Evolutionary conservation across 2,329 filamentous ascomycete species (phyloP).

Genomic region (Fusarium fracticaudum): DNA sequence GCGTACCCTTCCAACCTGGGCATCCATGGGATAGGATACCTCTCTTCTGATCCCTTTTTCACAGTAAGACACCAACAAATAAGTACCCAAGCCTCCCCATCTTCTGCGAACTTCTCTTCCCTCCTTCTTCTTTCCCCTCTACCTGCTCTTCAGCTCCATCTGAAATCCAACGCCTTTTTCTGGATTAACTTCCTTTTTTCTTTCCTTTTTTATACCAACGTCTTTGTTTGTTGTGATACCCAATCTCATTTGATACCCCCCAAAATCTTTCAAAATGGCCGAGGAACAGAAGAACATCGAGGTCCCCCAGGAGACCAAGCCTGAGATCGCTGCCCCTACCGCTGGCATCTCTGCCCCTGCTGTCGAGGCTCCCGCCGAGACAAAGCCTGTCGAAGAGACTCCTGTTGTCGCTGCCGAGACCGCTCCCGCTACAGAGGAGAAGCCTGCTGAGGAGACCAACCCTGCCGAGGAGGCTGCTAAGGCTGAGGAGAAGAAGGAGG

Average conservation of each 20-base stretch:
- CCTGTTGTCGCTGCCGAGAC: conserved; percentile 48
- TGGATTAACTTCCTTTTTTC: conserved; percentile 49
- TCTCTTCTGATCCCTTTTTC: conserved; percentile 20
- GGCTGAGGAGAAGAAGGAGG: conserved; percentile 57
- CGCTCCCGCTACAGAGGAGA: conserved; percentile 52
- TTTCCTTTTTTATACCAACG: conserved; percentile 52
- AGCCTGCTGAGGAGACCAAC: conserved; percentile 55
- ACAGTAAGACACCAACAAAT: conserved; percentile 46
- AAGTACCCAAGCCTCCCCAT: conserved; percentile 54
- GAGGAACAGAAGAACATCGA: conserved; percentile 77
- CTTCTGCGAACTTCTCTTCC: conserved; percentile 30
- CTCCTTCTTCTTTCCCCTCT: conserved; percentile 48
- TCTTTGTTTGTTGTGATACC: conserved; percentile 64
- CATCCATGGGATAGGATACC: background rate
- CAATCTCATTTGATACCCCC: conserved; percentile 53
- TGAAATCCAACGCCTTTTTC: conserved; percentile 46
- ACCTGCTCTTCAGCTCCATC: conserved; percentile 47
- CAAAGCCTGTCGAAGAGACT: conserved; percentile 53
- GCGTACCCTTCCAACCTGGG: background rate
- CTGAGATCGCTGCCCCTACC: conserved; percentile 41
- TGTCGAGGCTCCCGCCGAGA: conserved; percentile 47
- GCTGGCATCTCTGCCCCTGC: conserved; percentile 44
- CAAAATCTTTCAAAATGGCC: conserved; percentile 69
- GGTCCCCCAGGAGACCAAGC: conserved; percentile 62
- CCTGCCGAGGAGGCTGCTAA: conserved; percentile 54